Conservation (phyloP, 2,329 filamentous ascomycete species). For the Leptosphaerulina australis region DNA sequence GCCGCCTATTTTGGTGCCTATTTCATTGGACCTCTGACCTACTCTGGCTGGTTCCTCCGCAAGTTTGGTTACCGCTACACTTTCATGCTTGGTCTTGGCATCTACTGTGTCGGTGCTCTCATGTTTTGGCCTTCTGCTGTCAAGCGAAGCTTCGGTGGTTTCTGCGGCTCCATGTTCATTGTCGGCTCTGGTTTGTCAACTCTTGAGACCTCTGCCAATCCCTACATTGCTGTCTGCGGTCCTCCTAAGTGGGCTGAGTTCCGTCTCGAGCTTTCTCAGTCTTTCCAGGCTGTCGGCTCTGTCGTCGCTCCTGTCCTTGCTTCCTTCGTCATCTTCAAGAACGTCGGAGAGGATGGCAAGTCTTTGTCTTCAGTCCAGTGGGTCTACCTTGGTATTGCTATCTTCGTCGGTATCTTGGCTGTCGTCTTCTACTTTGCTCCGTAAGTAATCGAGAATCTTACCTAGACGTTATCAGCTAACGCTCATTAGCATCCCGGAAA, state of each 20-base stretch:
- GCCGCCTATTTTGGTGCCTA: slow-evolving; percentile 69
- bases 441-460: neutral
- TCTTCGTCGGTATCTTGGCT: slow-evolving; percentile 72
- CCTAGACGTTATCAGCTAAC: neutral
- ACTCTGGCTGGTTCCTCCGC: slow-evolving; percentile 67
- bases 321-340: slow-evolving; percentile 74
- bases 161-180: slow-evolving; percentile 73
- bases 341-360: slow-evolving; percentile 61
- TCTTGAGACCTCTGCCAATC: slow-evolving; percentile 78
- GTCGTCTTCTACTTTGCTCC: slow-evolving; percentile 69
- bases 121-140: slow-evolving; percentile 86
- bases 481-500: slow-evolving; percentile 61
- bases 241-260: slow-evolving; percentile 76
- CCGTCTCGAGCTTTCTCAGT: slow-evolving; percentile 77
- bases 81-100: slow-evolving; percentile 74
- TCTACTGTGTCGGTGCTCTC: slow-evolving; percentile 73
- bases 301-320: slow-evolving; percentile 76
- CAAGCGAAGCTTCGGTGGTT: slow-evolving; percentile 73
- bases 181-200: slow-evolving; percentile 75
- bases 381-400: slow-evolving; percentile 79
- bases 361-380: slow-evolving; percentile 74
- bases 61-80: slow-evolving; percentile 79
- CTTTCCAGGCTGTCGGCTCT: slow-evolving; percentile 76
- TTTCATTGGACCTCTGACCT: slow-evolving; percentile 60
- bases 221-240: slow-evolving; percentile 76